A percentile compares a stretch with the other conserved stretches of the same genome.
Conservation (phyloP, 768 basidiomycete species). For the Tricholoma hemisulphureum region DNA sequence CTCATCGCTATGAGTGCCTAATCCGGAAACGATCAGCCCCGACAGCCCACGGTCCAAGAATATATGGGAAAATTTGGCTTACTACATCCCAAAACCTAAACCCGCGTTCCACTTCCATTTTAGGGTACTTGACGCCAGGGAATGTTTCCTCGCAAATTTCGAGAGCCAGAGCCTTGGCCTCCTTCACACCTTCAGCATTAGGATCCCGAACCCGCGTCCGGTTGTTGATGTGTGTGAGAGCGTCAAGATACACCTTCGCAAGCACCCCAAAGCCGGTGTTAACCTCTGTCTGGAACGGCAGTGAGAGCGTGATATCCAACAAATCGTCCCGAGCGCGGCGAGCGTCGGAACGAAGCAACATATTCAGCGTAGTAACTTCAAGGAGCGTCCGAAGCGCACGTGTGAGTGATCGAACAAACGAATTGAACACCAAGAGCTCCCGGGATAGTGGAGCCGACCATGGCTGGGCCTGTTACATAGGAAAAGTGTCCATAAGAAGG, state of each 20-base stretch:
- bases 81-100: conserved; percentile 99
- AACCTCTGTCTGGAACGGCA: conserved; percentile 94
- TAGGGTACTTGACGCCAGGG: conserved; percentile 84
- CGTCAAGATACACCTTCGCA: conserved; percentile 94
- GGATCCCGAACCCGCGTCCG: conserved; percentile 74
- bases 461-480: conserved; percentile 60
- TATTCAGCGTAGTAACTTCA: conserved; percentile 89
- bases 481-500: neutral
- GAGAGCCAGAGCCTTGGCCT: conserved; percentile 84
- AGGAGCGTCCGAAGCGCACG: conserved; percentile 86
- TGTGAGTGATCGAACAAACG: conserved; percentile 89
- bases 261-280: conserved; percentile 98
- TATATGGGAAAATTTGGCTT: conserved; percentile 35
- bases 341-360: conserved; percentile 88
- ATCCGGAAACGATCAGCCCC: conserved; percentile 14
- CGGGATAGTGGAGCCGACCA: conserved; percentile 98
- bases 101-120: conserved; percentile 88
- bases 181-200: conserved; percentile 73
- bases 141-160: conserved; percentile 94
- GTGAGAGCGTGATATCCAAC: conserved; percentile 85
- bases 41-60: conserved; percentile 7
- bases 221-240: conserved; percentile 84
- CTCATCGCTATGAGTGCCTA: conserved; percentile 88
- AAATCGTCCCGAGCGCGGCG: conserved; percentile 85
- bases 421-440: conserved; percentile 97